Evolutionary conservation across 192 early-diverging fungal genomes (phyloP).

Genomic region (Phlyctochytrium bullatum): DNA sequence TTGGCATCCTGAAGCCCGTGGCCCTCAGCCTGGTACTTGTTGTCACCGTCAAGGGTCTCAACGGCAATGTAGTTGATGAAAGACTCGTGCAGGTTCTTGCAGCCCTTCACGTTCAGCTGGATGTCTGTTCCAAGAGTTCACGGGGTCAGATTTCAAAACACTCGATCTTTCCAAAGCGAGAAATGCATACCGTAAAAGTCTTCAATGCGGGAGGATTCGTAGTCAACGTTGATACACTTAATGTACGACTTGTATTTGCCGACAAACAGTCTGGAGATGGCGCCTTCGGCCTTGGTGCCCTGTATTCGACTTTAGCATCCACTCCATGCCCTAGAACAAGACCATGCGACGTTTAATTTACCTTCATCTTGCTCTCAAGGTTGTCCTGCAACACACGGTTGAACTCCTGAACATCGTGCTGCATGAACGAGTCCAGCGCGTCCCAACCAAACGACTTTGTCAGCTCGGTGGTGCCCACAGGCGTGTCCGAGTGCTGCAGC

Average conservation of each 20-base stretch:
- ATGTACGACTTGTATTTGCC: slow-evolving; percentile 98
- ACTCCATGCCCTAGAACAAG: background rate
- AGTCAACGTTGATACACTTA: slow-evolving; percentile 92
- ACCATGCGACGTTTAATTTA: slow-evolving; percentile 11
- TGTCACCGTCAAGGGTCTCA: slow-evolving; percentile 94
- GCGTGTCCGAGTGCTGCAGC: slow-evolving; percentile 63
- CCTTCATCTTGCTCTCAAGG: slow-evolving; percentile 97
- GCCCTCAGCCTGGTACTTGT: slow-evolving; percentile 94
- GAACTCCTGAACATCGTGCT: slow-evolving; percentile 99
- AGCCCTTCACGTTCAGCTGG: slow-evolving; percentile 95
- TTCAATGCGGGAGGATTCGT: slow-evolving; percentile 90
- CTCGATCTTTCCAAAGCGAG: no score
- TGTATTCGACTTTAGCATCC: slow-evolving; percentile 20
- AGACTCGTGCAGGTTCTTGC: slow-evolving; percentile 78
- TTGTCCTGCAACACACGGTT: slow-evolving; percentile 96
- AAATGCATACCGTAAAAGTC: slow-evolving; percentile 70
- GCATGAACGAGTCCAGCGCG: slow-evolving; percentile 88
- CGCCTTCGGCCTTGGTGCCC: slow-evolving; percentile 88
- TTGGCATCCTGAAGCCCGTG: slow-evolving; percentile 91
- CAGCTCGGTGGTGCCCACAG: slow-evolving; percentile 89
- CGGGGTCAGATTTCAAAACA: background rate
- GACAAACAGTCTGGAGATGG: slow-evolving; percentile 87
- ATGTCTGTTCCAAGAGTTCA: slow-evolving; percentile 61
- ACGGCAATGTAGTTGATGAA: slow-evolving; percentile 88
- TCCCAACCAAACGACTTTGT: slow-evolving; percentile 99